Conservation (phyloP, 2,329 filamentous ascomycete genomes). For the Hypoxylon sp. region DNA sequence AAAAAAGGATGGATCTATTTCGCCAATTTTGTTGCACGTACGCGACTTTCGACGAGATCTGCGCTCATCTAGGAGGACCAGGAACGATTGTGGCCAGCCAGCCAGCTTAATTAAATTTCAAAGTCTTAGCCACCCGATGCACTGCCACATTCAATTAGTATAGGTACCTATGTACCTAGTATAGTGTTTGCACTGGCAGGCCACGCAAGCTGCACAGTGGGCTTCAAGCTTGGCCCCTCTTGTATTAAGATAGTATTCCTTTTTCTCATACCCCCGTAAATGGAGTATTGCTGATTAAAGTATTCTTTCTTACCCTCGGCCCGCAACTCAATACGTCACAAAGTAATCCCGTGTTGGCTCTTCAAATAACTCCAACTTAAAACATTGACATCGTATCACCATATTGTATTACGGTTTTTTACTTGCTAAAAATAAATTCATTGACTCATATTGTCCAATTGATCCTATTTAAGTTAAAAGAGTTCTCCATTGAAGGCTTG, state of each 20-base stretch:
- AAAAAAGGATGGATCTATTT: constrained; percentile 11
- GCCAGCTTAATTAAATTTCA: constrained; percentile 30
- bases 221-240: neutral
- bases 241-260: too few relatives aligned
- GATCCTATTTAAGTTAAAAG: too few relatives aligned
- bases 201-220: constrained; percentile 15
- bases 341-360: too few relatives aligned
- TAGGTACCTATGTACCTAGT: too few relatives aligned
- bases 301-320: constrained; percentile 27
- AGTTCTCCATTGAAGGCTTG: constrained; percentile 5
- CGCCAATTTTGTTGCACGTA: constrained; percentile 32
- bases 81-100: constrained; percentile 31
- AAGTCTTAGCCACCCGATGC: neutral
- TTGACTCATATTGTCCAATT: constrained; percentile 6
- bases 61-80: constrained; percentile 21
- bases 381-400: neutral
- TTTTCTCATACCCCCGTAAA: too few relatives aligned
- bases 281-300: constrained; percentile 25
- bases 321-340: constrained; percentile 6
- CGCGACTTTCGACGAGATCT: constrained; percentile 37
- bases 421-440: constrained; percentile 1
- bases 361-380: neutral
- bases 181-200: too few relatives aligned
- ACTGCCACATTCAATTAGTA: too few relatives aligned
- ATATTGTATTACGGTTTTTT: neutral